Evolutionary conservation across 129 eudicot species (phyloP), one percentile per base, ranked within the genome.

Genomic region (Lactuca sativa): DNA sequence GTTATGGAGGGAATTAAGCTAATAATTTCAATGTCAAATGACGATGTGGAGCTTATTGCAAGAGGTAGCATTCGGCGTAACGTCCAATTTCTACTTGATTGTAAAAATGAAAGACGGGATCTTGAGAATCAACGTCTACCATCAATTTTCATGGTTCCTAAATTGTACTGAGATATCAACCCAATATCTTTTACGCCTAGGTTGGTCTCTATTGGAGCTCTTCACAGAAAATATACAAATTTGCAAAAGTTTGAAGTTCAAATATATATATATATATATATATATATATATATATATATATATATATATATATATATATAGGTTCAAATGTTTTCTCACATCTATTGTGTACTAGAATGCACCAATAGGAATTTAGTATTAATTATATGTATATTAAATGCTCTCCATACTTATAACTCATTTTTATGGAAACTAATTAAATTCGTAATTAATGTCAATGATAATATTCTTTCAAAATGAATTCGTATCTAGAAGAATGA

Each of bases 141-240:
- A 55, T 55, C 59, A 7, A 55, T 55, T 55, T 55, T 55, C 59
- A 55, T n/a, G 33, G 59, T n/a, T 55, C 59, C 59, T 55, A 55
- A 31, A 31, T 3, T 55, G 32, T 21, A 9, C 33, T 33, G 59
- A 2, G 59, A 55, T 55, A 11, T 11, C 32, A 55, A 33, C 12
- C 59, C 59, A 16, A 55, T 4, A 16, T 55, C 59, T 17, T 55
- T 55, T 9, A 17, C 7, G 12, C 59, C 52, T 12, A 11, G 15
- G 15, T 5, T 47, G 52, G 52, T 47, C n/a, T 47, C 52, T 47
- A 47, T 47, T 2, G 52, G 52, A 47, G 6, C 52, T 47, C 52
- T 47, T 47, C 52, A 47, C 52, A 11, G 15, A 12, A n/a, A 47
- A 11, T 15, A 47, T 12, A 11, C 3, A 12, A 47, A 12, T 47